phyloP scores from a whole-genome alignment of 768 basidiomycete genomes.

The Piloderma croceum region DNA sequence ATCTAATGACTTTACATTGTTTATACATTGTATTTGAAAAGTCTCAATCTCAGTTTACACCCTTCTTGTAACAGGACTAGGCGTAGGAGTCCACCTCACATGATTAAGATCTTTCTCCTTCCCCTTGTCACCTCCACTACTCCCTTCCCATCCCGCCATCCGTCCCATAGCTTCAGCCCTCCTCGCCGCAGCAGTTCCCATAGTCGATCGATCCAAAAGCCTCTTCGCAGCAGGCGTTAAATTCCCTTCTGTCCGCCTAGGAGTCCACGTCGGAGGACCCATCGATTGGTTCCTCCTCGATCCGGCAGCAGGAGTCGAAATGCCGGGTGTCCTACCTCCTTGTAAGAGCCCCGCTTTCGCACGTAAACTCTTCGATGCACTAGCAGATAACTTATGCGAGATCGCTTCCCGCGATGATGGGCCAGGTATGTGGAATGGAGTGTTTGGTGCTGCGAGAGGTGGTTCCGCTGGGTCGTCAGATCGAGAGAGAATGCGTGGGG shows the following conservation, averaged over 20 bases:
- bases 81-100: conserved; percentile 79
- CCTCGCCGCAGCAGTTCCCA: conserved; percentile 55
- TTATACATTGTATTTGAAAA: no score
- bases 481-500: conserved; percentile 79
- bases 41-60: no score
- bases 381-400: conserved; percentile 75
- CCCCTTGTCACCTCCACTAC: conserved; percentile 36
- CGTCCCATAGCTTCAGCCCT: conserved; percentile 66
- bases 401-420: conserved; percentile 77
- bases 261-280: conserved; percentile 78
- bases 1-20: no score
- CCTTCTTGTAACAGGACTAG: no score
- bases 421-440: conserved; percentile 74
- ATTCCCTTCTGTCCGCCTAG: conserved; percentile 59
- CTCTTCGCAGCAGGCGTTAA: conserved; percentile 83
- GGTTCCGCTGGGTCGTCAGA: conserved; percentile 47
- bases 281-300: conserved; percentile 34
- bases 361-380: conserved; percentile 76
- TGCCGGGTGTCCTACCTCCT: conserved; percentile 23
- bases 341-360: conserved; percentile 58
- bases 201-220: conserved; percentile 66
- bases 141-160: conserved; percentile 55
- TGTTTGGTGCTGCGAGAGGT: conserved; percentile 39
- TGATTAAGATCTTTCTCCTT: conserved; percentile 60
- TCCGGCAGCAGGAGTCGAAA: conserved; percentile 14